Evolutionary conservation across 1,139 yeast genomes (phyloP).

Genomic region (Tardiomyces digboiensis): DNA sequence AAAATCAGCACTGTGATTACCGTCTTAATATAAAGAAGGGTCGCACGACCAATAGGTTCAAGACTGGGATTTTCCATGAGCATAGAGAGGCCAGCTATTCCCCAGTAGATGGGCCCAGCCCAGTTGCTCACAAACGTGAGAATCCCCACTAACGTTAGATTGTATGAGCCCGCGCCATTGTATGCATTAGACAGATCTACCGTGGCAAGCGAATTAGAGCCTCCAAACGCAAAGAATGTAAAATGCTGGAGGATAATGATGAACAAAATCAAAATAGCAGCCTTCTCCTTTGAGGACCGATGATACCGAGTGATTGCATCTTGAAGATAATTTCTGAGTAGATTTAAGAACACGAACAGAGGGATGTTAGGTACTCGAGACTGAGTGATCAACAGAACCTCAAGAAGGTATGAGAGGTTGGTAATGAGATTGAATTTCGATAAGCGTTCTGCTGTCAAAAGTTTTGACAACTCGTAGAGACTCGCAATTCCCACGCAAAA

Average conservation of each 20-base stretch:
- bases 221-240: conserved; percentile 80
- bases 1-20: conserved; percentile 43
- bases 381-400: conserved; percentile 59
- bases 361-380: conserved; percentile 64
- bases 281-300: conserved; percentile 11
- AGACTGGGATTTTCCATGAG: conserved; percentile 2
- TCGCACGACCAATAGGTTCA: neutral
- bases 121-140: conserved; percentile 77
- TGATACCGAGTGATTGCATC: conserved; percentile 11
- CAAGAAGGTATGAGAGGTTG: conserved; percentile 37
- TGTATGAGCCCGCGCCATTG: conserved; percentile 69
- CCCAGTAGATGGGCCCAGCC: conserved; percentile 82
- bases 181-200: conserved; percentile 87
- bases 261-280: conserved; percentile 17
- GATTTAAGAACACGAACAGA: conserved; percentile 43
- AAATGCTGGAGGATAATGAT: conserved; percentile 50
- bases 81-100: conserved; percentile 36
- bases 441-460: conserved; percentile 9
- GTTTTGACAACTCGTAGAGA: conserved; percentile 18
- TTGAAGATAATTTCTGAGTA: conserved; percentile 17
- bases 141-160: conserved; percentile 63
- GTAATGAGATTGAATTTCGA: conserved; percentile 25
- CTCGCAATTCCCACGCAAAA: conserved; percentile 18
- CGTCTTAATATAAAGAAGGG: conserved; percentile 1
- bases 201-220: conserved; percentile 86